Evolutionary conservation across 352 stramenopile genomes (phyloP), one percentile per base, ranked within the genome.

Genomic region (Globisporangium irregulare): DNA sequence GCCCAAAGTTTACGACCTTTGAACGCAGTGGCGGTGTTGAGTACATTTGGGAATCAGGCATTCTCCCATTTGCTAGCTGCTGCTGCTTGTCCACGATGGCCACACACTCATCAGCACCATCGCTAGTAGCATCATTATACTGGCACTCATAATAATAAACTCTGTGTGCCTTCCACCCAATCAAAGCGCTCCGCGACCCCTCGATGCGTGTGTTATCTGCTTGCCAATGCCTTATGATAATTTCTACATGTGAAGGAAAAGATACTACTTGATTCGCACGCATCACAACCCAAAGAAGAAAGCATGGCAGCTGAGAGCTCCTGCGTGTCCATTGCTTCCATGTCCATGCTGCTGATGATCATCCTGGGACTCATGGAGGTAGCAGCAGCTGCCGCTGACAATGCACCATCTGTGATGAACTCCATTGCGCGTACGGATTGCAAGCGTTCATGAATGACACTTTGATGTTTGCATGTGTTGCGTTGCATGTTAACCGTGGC

Each of bases 351-450:
- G 50, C 8, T 55, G 55, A 29, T 60, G 27, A 9, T 9, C 20
- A 32, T 48, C 18, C 29, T 43, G 8, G 29, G 55, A 27, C 3
- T 3, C 3, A n/a, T 14, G 8, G 24, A 32, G 51, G 50, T 55
- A 22, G 25, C 54, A 25, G 54, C 5, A 14, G 55, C 29, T 41
- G 22, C 38, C 9, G 12, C 51, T 64, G 24, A 7, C 10, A 20
- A 3, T 7, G 48, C 60, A 8, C 70, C 67, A 7, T 20, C 59
- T 5, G 56, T 84, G 22, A 84, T 82, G 77, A 69, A 84, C 62
- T 80, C 77, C 12, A 66, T 84, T 18, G 61, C 77, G 14, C 50
- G 74, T 82, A 73, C 34, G 74, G 65, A 24, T 53, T 55, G 51
- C 22, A 34, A 43, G 36, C 41, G 15, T 50, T 8, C n/a, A 22